Evolutionary conservation across 2,329 filamentous ascomycete genomes (phyloP), one percentile per base, ranked within the genome.

Genomic region (Nemania bipapillata): DNA sequence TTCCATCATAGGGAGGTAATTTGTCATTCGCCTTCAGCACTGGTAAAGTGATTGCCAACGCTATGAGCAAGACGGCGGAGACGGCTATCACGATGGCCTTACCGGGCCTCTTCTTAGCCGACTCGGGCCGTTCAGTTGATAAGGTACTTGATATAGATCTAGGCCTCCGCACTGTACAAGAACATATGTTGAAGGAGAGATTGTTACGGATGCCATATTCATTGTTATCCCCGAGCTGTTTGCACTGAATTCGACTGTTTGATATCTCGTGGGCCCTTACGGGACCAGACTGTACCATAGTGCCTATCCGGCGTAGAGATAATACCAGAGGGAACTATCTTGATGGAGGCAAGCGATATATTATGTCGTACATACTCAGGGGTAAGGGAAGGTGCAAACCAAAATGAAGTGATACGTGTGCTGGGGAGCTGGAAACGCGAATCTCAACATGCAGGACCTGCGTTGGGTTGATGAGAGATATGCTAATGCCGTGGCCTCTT

Each of bases 11-110:
- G 47, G 47, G 47, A 50, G 47, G 47, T 37, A 55, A 40, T 55
- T 55, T 55, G 20, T 40, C 3, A 55, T 35, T 35, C 26, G 28
- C 35, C 52, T 35, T 35, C 17, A 55, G 52, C 20, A 55, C 26
- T 55, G 52, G 52, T 8, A 55, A 55, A 55, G 52, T 55, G 28
- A 55, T 17, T 22, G 37, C 52, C 35, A 55, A 8, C 52, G 52
- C 52, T 55, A 32, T 32, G 30, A 32, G 30, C 30, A 55, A 40
- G 28, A 55, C 35, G 17, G 52, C 28, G 26, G 20, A 6, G 35
- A 40, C 17, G 52, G 28, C 17, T 3, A 24, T 22, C 35, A 40
- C 20, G 52, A 55, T 55, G 28, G 35, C 20, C 35, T 55, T 55
- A 17, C 12, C 20, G 52, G n/a, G n/a, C 30, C 52, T 35, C 52